Evolutionary conservation across 257 asterid species (phyloP).

Genomic region (Penstemon eatonii): DNA sequence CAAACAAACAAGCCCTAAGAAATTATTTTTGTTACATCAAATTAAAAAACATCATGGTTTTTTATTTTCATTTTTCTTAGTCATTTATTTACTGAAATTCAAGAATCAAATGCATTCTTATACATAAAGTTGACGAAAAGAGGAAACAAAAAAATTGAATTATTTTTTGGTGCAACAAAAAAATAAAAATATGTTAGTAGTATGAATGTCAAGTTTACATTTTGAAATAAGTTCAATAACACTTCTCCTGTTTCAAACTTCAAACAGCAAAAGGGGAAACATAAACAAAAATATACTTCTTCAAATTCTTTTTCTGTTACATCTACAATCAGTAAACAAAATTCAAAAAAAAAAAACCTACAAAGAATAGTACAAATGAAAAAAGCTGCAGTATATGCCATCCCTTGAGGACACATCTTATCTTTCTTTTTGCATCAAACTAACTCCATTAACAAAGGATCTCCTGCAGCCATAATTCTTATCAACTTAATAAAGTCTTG

Average conservation of each 20-base stretch:
- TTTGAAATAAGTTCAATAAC: too few relatives aligned
- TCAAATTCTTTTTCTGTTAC: slow-evolving; percentile 33
- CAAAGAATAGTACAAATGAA: slow-evolving; percentile 43
- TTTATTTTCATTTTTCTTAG: too few relatives aligned
- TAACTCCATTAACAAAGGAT: slow-evolving; percentile 90
- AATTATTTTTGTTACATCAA: too few relatives aligned
- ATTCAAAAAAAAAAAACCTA: slow-evolving; percentile 35
- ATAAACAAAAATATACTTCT: slow-evolving; percentile 28
- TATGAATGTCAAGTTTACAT: slow-evolving; percentile 27
- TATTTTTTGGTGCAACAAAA: too few relatives aligned
- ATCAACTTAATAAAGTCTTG: slow-evolving; percentile 85
- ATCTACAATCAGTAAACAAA: slow-evolving; percentile 39
- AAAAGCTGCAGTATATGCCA: not conserved
- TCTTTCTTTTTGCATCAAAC: slow-evolving; percentile 43
- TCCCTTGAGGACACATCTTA: slow-evolving; percentile 26
- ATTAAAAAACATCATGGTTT: too few relatives aligned
- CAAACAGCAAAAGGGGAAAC: slow-evolving; percentile 17
- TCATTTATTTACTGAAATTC: too few relatives aligned
- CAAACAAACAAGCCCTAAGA: too few relatives aligned
- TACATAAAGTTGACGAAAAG: too few relatives aligned
- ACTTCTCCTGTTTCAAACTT: too few relatives aligned
- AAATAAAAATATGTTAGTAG: not conserved
- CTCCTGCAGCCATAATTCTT: slow-evolving; percentile 94
- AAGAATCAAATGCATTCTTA: too few relatives aligned
- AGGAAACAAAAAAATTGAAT: too few relatives aligned